These are phyloP conservation scores for Thelonectria discophora DNA, from an alignment of 2,329 filamentous ascomycete species.

Conservation along the genomic window DNA sequence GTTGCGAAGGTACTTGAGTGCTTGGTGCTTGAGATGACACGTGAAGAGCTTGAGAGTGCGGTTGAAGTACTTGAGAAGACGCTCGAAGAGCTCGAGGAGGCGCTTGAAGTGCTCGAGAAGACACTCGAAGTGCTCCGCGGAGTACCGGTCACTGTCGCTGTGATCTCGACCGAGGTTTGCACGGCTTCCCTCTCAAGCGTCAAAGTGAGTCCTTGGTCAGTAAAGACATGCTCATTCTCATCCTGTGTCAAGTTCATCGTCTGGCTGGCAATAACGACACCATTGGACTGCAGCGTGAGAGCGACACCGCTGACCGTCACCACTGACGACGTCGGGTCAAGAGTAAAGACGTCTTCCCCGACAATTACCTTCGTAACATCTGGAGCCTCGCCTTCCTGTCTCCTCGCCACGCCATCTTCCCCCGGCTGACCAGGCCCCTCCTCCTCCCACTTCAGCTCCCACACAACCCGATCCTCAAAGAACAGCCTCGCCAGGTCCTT, in stretches of 20 bases:
- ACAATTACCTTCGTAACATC: conserved; percentile 4
- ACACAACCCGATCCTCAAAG: not conserved
- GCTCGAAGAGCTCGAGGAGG: no score
- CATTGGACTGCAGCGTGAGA: not conserved
- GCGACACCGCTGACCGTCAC: conserved; percentile 1
- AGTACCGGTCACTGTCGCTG: not conserved
- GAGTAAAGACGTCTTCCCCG: conserved; percentile 1
- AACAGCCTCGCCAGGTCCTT: not conserved
- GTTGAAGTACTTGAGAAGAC: no score
- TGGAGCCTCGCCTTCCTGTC: not conserved
- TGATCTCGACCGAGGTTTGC: not conserved
- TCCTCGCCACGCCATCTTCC: not conserved
- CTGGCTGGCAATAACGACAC: conserved; percentile 1
- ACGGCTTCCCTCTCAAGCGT: not conserved
- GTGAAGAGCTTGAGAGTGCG: no score
- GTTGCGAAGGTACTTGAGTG: no score
- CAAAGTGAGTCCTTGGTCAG: not conserved
- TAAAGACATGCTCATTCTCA: not conserved
- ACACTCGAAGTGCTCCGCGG: no score
- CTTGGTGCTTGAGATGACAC: no score
- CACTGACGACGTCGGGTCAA: conserved; percentile 1
- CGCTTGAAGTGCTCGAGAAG: no score
- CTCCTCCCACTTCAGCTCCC: not conserved
- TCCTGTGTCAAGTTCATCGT: not conserved
- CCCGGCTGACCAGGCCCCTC: not conserved